Conservation (phyloP, 441 rosid species). For the Croton setiger region DNA sequence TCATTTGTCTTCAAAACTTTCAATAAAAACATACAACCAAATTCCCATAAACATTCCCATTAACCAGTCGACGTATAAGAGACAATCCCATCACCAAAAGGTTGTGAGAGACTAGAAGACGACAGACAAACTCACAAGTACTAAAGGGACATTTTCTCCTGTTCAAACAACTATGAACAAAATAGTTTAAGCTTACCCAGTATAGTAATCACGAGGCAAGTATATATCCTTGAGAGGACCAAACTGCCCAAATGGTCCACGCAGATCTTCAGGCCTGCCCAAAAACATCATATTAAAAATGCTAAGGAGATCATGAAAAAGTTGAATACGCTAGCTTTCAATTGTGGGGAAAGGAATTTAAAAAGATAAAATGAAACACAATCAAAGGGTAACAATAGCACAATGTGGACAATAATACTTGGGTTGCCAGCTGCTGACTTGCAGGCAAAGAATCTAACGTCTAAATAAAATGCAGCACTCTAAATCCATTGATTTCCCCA, state of each 20-base stretch:
- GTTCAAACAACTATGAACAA: background rate
- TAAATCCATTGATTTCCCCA: background rate
- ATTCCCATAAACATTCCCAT: slow-evolving; percentile 59
- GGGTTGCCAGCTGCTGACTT: background rate
- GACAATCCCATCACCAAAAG: slow-evolving; percentile 28
- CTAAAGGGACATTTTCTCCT: background rate
- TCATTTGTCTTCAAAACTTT: slow-evolving; percentile 77
- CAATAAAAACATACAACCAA: slow-evolving; percentile 74
- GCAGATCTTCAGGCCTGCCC: slow-evolving; percentile 81
- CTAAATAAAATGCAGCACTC: background rate
- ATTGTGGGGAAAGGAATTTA: background rate
- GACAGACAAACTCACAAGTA: slow-evolving; percentile 7
- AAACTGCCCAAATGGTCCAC: slow-evolving; percentile 74
- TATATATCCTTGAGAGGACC: slow-evolving; percentile 90
- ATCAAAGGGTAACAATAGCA: background rate
- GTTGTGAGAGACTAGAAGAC: slow-evolving; percentile 14
- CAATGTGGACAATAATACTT: background rate
- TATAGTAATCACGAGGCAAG: slow-evolving; percentile 84
- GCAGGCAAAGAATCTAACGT: background rate
- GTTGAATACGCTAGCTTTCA: background rate
- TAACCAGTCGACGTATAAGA: slow-evolving; percentile 37
- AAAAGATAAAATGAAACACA: background rate
- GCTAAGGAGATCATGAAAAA: background rate
- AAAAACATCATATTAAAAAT: slow-evolving; percentile 1
- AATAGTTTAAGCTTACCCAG: slow-evolving; percentile 55